phyloP scores from a whole-genome alignment of 75 land plant genomes.

The Ceratopteris richardii region DNA sequence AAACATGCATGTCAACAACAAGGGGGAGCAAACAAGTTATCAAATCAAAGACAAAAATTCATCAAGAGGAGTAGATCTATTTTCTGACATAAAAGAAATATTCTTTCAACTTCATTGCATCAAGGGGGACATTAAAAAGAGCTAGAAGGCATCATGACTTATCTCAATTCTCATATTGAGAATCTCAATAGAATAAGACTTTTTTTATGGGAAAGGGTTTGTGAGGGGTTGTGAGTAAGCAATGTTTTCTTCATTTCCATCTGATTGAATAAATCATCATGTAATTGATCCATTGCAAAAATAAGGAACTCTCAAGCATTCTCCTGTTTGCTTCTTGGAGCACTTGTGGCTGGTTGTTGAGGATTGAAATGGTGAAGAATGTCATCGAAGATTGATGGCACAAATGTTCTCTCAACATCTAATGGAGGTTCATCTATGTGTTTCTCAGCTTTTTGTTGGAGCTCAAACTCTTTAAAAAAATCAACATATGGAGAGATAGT shows the following conservation, averaged over 20 bases:
- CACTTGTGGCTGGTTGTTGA: slow-evolving; percentile 45
- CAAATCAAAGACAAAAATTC: too few species aligned
- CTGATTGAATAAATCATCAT: slow-evolving; percentile 79
- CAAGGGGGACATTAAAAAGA: too few species aligned
- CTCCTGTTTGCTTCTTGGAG: slow-evolving; percentile 86
- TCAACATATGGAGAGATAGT: slow-evolving; percentile 69
- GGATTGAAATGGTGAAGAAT: slow-evolving; percentile 78
- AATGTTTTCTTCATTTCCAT: slow-evolving; percentile 23
- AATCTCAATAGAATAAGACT: too few species aligned
- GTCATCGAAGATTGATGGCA: slow-evolving; percentile 81
- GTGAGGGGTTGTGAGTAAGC: too few species aligned
- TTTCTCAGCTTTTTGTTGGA: slow-evolving; percentile 22
- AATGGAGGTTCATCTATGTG: slow-evolving; percentile 26
- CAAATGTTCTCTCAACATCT: slow-evolving; percentile 60
- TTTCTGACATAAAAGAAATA: too few species aligned
- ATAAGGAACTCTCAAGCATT: slow-evolving; percentile 95
- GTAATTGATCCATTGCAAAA: slow-evolving; percentile 86
- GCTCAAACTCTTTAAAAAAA: slow-evolving; percentile 44
- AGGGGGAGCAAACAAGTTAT: too few species aligned
- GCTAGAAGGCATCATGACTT: too few species aligned
- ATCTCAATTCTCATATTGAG: too few species aligned
- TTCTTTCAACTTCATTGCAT: too few species aligned
- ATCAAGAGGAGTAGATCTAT: too few species aligned
- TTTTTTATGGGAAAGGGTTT: too few species aligned
- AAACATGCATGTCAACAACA: too few species aligned